phyloP scores from a whole-genome alignment of 139 green algal species.

The Monoraphidium neglectum region DNA sequence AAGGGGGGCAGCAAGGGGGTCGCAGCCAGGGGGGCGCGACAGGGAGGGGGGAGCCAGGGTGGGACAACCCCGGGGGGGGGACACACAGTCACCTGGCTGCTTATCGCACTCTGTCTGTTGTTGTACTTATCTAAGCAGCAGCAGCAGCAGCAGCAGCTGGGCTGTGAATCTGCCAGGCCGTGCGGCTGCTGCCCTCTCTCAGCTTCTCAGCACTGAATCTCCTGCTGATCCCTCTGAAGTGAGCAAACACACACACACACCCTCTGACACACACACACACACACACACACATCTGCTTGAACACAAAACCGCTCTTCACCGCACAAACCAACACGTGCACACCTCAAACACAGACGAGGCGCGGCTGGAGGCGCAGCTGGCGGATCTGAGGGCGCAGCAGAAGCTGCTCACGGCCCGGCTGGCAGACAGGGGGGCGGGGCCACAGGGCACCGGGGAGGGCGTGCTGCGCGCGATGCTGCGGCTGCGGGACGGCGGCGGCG shows the following conservation, averaged over 20 bases:
- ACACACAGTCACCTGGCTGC: too few relatives aligned
- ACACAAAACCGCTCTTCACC: background rate
- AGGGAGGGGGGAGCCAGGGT: background rate
- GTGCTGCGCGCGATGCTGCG: too few relatives aligned
- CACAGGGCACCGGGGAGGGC: too few relatives aligned
- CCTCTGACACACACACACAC: background rate
- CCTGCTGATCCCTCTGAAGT: background rate
- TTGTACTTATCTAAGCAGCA: too few relatives aligned
- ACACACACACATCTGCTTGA: background rate
- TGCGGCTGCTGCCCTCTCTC: too few relatives aligned
- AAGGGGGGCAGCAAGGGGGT: background rate
- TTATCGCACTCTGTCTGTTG: too few relatives aligned
- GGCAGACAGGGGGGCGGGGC: too few relatives aligned
- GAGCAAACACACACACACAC: background rate
- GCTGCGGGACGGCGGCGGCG: too few relatives aligned
- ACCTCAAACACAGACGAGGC: constrained; percentile 7
- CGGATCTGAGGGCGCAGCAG: constrained; percentile 1
- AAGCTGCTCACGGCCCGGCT: too few relatives aligned
- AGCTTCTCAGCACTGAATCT: background rate
- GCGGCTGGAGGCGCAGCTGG: constrained; percentile 5
- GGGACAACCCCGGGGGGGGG: too few relatives aligned
- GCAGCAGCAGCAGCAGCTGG: too few relatives aligned
- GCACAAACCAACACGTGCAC: background rate
- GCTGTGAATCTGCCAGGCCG: too few relatives aligned
- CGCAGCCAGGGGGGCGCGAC: background rate